Evolutionary conservation across 2,329 filamentous ascomycete genomes (phyloP).

Genomic region (Pseudopithomyces maydicus): DNA sequence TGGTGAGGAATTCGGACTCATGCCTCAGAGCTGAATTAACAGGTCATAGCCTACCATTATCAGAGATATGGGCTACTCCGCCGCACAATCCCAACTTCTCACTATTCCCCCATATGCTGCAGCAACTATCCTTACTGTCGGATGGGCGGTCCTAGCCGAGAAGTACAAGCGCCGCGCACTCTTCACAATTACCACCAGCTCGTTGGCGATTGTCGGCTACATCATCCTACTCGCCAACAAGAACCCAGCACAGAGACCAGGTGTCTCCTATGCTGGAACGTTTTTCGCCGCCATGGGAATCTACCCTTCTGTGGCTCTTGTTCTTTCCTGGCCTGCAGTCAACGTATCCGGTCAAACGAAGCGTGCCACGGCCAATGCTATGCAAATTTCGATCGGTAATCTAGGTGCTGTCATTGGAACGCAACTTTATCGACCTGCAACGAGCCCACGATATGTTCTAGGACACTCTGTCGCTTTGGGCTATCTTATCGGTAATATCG

Average conservation of each 20-base stretch:
- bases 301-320: slow-evolving; percentile 46
- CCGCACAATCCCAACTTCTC: slow-evolving; percentile 50
- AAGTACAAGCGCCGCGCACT: slow-evolving; percentile 35
- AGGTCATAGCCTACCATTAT: slow-evolving; percentile 58
- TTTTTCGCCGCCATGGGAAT: slow-evolving; percentile 47
- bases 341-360: slow-evolving; percentile 61
- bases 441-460: slow-evolving; percentile 40
- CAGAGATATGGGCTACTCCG: slow-evolving; percentile 49
- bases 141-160: slow-evolving; percentile 42
- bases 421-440: slow-evolving; percentile 43
- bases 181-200: slow-evolving; percentile 42
- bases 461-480: slow-evolving; percentile 44
- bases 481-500: slow-evolving; percentile 38
- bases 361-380: slow-evolving; percentile 54
- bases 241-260: slow-evolving; percentile 36
- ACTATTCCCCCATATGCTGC: slow-evolving; percentile 53
- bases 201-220: slow-evolving; percentile 44
- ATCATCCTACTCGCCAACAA: slow-evolving; percentile 45
- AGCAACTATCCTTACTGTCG: slow-evolving; percentile 44
- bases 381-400: slow-evolving; percentile 58
- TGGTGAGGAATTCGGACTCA: slow-evolving; percentile 45
- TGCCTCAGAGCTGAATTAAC: neutral
- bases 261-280: slow-evolving; percentile 44
- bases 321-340: slow-evolving; percentile 57
- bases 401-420: slow-evolving; percentile 48